Evolutionary conservation across 1,284 basidiomycete genomes (phyloP).

Genomic region (Tilletia indica): DNA sequence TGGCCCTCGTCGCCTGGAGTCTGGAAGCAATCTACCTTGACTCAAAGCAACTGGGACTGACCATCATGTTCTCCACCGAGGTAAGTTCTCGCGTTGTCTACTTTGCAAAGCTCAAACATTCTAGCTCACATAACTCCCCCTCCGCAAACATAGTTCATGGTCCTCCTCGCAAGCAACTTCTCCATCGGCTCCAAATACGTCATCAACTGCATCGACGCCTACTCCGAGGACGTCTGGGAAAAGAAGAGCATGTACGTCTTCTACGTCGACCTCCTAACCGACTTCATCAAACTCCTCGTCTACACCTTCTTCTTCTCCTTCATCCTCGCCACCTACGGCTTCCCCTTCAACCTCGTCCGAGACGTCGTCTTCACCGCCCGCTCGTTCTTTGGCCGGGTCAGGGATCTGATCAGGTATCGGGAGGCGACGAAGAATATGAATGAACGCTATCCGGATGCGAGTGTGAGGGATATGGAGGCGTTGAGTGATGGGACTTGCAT

Average conservation of each 20-base stretch:
- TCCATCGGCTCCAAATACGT: constrained; percentile 80
- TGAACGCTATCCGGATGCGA: constrained; percentile 89
- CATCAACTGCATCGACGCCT: constrained; percentile 77
- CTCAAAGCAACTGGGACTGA: constrained; percentile 64
- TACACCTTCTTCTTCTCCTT: constrained; percentile 80
- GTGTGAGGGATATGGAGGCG: constrained; percentile 71
- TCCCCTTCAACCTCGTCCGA: constrained; percentile 91
- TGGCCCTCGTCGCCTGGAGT: constrained; percentile 66
- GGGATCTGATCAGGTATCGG: constrained; percentile 83
- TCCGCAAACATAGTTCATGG: constrained; percentile 60
- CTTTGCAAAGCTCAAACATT: too few relatives aligned
- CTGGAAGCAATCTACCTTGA: constrained; percentile 61
- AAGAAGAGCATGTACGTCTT: constrained; percentile 96
- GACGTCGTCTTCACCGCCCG: constrained; percentile 93
- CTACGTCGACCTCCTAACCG: constrained; percentile 89
- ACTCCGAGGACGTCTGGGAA: constrained; percentile 68
- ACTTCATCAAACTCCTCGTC: constrained; percentile 86
- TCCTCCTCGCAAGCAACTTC: constrained; percentile 76
- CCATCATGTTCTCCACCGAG: constrained; percentile 90
- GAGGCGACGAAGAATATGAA: constrained; percentile 97
- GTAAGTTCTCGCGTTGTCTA: constrained; percentile 59
- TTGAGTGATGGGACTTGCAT: constrained; percentile 91
- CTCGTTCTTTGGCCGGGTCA: constrained; percentile 80
- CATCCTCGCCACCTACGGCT: constrained; percentile 88
- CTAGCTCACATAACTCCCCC: background rate